phyloP scores from a whole-genome alignment of 371 early-diverging fungal genomes.

The Apophysomyces elegans region DNA sequence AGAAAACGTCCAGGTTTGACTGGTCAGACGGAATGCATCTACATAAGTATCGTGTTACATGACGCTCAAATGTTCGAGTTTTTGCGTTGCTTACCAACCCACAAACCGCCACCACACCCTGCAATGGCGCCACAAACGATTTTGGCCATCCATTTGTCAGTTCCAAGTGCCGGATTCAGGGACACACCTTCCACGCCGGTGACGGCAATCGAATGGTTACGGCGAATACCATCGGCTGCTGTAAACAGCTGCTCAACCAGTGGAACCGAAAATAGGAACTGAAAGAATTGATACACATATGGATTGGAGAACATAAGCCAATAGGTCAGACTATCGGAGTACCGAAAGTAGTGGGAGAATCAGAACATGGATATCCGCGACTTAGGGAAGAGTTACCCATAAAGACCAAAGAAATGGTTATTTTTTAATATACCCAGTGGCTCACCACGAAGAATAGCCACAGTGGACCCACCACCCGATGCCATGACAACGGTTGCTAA shows the following conservation, averaged over 20 bases:
- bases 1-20: constrained; percentile 48
- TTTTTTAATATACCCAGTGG: constrained; percentile 46
- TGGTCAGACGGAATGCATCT: constrained; percentile 51
- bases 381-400: constrained; percentile 32
- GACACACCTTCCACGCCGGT: constrained; percentile 58
- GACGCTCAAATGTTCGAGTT: no score
- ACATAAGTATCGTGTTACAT: background rate
- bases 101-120: constrained; percentile 62
- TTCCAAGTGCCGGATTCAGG: constrained; percentile 41
- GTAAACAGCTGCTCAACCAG: constrained; percentile 53
- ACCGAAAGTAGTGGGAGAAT: no score
- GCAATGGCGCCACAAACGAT: constrained; percentile 55
- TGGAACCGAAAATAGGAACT: constrained; percentile 38
- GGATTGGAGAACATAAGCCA: constrained; percentile 46
- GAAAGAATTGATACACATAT: constrained; percentile 34
- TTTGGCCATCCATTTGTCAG: constrained; percentile 55
- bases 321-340: constrained; percentile 35
- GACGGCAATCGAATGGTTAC: constrained; percentile 50
- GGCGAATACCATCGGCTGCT: constrained; percentile 52
- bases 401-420: constrained; percentile 47
- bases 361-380: background rate
- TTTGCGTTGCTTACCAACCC: constrained; percentile 40
- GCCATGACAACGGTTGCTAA: constrained; percentile 61
- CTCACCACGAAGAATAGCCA: constrained; percentile 44
- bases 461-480: constrained; percentile 60